These are phyloP conservation scores for Dipodascus geniculatus DNA, from an alignment of 805 yeast genomes.

Conservation along the genomic window DNA sequence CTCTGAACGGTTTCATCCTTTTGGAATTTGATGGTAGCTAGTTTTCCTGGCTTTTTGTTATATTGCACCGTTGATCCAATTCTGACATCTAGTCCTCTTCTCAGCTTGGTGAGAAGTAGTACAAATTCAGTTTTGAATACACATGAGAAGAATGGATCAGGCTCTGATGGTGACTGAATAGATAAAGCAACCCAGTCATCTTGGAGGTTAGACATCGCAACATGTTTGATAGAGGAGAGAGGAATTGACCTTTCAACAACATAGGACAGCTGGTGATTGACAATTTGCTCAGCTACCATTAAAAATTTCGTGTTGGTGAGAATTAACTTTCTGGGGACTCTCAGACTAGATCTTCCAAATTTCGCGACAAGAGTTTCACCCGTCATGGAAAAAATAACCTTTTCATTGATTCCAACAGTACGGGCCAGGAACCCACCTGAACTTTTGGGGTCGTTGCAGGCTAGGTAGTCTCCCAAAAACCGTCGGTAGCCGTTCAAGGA, in stretches of 20 bases:
- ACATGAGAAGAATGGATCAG: constrained; percentile 74
- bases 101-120: constrained; percentile 55
- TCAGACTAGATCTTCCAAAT: constrained; percentile 82
- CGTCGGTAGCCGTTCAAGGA: constrained; percentile 80
- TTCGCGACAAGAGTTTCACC: constrained; percentile 78
- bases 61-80: constrained; percentile 67
- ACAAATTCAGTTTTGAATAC: constrained; percentile 82
- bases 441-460: constrained; percentile 66
- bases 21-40: constrained; percentile 60
- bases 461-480: constrained; percentile 88
- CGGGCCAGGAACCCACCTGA: constrained; percentile 65
- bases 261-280: constrained; percentile 48
- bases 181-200: constrained; percentile 88
- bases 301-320: constrained; percentile 53
- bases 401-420: constrained; percentile 56
- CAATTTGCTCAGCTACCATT: constrained; percentile 60
- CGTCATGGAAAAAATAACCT: constrained; percentile 62
- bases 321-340: constrained; percentile 62
- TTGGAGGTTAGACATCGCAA: constrained; percentile 62
- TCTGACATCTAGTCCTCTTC: constrained; percentile 45
- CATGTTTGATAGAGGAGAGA: constrained; percentile 43
- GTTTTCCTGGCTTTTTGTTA: constrained; percentile 80
- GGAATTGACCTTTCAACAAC: constrained; percentile 54
- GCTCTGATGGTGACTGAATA: constrained; percentile 37
- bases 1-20: constrained; percentile 42